phyloP scores from a whole-genome alignment of 371 early-diverging fungal genomes.

The Coemansia sp. region DNA sequence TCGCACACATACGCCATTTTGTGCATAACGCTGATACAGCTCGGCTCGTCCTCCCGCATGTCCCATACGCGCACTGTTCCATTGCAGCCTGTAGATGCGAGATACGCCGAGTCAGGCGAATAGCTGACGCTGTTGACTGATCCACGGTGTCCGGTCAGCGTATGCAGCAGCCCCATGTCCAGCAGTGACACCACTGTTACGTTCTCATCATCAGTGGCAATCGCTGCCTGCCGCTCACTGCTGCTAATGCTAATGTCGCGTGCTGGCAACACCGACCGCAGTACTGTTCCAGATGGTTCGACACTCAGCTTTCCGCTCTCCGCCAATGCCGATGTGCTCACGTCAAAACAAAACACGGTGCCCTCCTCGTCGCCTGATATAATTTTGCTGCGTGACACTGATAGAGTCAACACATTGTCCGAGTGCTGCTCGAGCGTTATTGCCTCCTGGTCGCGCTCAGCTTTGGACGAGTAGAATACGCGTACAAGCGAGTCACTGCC shows the following conservation, averaged over 20 bases:
- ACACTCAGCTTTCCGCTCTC: slow-evolving; percentile 9
- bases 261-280: slow-evolving; percentile 40
- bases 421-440: slow-evolving; percentile 46
- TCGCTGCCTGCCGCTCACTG: slow-evolving; percentile 43
- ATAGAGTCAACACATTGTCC: slow-evolving; percentile 36
- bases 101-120: slow-evolving; percentile 34
- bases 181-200: slow-evolving; percentile 42
- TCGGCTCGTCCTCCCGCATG: slow-evolving; percentile 30
- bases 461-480: slow-evolving; percentile 33
- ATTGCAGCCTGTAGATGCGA: slow-evolving; percentile 41
- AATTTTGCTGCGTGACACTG: slow-evolving; percentile 28
- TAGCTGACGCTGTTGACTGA: slow-evolving; percentile 39
- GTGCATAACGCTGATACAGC: slow-evolving; percentile 26
- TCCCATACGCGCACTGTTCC: slow-evolving; percentile 52
- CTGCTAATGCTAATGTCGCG: slow-evolving; percentile 46
- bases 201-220: slow-evolving; percentile 48
- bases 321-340: slow-evolving; percentile 8
- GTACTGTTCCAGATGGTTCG: slow-evolving; percentile 41
- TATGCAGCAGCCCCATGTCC: slow-evolving; percentile 41
- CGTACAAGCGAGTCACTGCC: slow-evolving; percentile 48
- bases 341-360: slow-evolving; percentile 33
- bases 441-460: slow-evolving; percentile 46
- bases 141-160: slow-evolving; percentile 28
- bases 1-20: slow-evolving; percentile 34
- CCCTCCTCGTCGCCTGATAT: slow-evolving; percentile 49